Evolutionary conservation across 352 stramenopile genomes (phyloP), one percentile per base, ranked within the genome.

Genomic region (Pythium monospermum): DNA sequence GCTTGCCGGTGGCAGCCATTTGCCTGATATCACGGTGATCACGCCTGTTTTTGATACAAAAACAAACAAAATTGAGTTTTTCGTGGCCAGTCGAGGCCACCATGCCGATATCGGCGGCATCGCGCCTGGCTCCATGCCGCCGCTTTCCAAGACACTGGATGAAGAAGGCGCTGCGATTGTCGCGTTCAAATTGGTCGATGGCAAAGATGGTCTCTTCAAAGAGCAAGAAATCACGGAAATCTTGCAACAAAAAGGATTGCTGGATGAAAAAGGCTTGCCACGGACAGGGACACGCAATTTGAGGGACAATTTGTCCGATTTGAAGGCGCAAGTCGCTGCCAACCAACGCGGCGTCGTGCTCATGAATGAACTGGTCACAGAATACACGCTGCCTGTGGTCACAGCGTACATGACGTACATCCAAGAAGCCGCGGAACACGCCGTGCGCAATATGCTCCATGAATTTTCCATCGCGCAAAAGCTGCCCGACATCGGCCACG

Each of bases 21-120:
- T 99, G n/a, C 96, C 97, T 1, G 97, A 99, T 66, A 99, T 99
- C 58, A 99, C 96, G 5, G 97, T 99, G 4, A 99, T 99, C 49
- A 99, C 97, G n/a, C 97, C 97, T 26, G 96, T 99, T 2, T 99
- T 99, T 69, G 77, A 96, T 51, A 74, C 94, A 47, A 70, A 69
- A 19, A 81, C 68, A 11, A 70, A 88, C 25, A 79, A 94, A 41
- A 97, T 99, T 38, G 85, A 98, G 36, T 99, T 99, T 60, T 99
- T 99, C 62, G 95, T 99, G 6, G 97, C 97, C 5, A 98, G 91
- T 53, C 83, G 96, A 35, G 97, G 97, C 31, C 97, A 99, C 66
- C 97, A 99, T 67, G 92, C 93, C 15, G 97, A 99, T 62, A 98
- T 99, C 53, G 96, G 97, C 41, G 97, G 97, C 19, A 99, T 99